Evolutionary conservation across 305 asterid genomes (phyloP).

Genomic region (Fraxinus xanthoxyloides): DNA sequence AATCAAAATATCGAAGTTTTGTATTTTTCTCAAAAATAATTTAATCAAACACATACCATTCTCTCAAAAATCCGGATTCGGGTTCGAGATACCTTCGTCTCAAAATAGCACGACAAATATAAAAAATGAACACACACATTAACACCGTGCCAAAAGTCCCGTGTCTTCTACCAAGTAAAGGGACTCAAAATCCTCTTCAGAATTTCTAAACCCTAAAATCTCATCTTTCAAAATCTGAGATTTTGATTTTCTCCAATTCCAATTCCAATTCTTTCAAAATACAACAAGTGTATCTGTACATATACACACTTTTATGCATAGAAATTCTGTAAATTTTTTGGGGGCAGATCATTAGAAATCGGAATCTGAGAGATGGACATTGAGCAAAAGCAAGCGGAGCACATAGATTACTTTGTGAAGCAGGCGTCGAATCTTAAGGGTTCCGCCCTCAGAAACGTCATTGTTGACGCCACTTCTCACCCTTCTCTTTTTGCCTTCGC

Average conservation of each 20-base stretch:
- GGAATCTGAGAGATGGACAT: slow-evolving; percentile 60
- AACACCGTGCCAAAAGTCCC: background rate
- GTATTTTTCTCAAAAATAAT: no score
- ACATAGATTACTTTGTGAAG: slow-evolving; percentile 74
- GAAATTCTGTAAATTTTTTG: background rate
- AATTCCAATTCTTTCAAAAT: background rate
- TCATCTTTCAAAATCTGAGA: slow-evolving; percentile 23
- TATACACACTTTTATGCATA: background rate
- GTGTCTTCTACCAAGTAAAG: background rate
- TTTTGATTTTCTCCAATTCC: background rate
- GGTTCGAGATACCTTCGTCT: background rate
- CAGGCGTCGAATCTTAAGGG: slow-evolving; percentile 60
- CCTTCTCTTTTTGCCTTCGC: slow-evolving; percentile 98
- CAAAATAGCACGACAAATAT: background rate
- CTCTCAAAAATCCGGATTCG: background rate
- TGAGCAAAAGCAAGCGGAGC: slow-evolving; percentile 87
- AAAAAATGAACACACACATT: background rate
- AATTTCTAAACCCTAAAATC: slow-evolving; percentile 26
- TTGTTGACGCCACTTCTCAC: slow-evolving; percentile 90
- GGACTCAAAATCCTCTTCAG: background rate
- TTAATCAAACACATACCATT: no score
- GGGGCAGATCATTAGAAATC: slow-evolving; percentile 22
- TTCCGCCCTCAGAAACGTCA: slow-evolving; percentile 47
- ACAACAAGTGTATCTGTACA: background rate
- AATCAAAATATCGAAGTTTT: no score